Percentiles rank a stretch among this genome's conserved stretches.
phyloP scores from a whole-genome alignment of 164 flowering plant species.

The Warburgia ugandensis region DNA sequence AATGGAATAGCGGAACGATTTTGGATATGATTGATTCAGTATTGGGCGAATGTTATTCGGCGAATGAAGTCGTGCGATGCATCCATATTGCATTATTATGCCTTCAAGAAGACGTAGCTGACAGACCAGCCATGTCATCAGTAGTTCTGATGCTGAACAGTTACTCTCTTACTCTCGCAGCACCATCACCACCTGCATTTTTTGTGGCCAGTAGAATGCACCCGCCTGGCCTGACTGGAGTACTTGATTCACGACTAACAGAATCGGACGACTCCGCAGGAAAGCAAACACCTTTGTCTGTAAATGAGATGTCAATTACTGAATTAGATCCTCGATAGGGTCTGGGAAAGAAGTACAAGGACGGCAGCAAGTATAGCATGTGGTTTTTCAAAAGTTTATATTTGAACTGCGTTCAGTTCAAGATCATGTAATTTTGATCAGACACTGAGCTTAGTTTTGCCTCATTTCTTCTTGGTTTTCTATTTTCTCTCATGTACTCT shows the following conservation, averaged over 20 bases:
- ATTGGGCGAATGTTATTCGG: background rate
- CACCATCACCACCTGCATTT: slow-evolving; percentile 14
- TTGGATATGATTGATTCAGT: slow-evolving; percentile 14
- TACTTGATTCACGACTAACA: background rate
- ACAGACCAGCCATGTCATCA: slow-evolving; percentile 23
- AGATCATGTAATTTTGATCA: too few species aligned
- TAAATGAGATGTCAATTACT: slow-evolving; percentile 4
- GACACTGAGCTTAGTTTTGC: too few species aligned
- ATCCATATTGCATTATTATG: slow-evolving; percentile 23
- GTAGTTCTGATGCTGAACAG: slow-evolving; percentile 20
- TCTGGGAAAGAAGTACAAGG: too few species aligned
- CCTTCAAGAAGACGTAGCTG: slow-evolving; percentile 18
- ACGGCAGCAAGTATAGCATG: too few species aligned
- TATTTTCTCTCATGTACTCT: too few species aligned
- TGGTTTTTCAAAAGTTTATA: too few species aligned
- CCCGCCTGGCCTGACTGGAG: background rate
- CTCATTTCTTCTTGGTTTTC: too few species aligned
- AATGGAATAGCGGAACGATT: slow-evolving; percentile 6
- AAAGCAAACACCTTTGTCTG: background rate
- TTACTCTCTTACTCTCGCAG: slow-evolving; percentile 10
- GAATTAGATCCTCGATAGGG: slow-evolving; percentile 6
- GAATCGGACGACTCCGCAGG: background rate
- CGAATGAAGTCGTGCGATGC: slow-evolving; percentile 20
- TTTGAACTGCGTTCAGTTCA: too few species aligned
- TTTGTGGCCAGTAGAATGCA: background rate